Evolutionary conservation across 192 early-diverging fungal species (phyloP).

Genomic region (Podila epigama): DNA sequence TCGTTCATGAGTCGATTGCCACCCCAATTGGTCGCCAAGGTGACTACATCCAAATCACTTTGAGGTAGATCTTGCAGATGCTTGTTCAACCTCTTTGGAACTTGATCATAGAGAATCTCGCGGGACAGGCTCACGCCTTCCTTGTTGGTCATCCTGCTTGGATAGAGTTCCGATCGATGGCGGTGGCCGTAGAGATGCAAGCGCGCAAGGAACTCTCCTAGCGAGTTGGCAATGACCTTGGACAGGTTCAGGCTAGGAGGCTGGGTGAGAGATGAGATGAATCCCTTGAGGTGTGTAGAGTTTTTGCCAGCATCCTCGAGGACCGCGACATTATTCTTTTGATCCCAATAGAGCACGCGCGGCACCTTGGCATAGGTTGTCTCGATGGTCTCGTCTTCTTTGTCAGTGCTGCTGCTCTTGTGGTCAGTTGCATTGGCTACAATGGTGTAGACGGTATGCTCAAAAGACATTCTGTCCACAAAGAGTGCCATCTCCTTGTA

Average conservation of each 20-base stretch:
- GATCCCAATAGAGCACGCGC: slow-evolving; percentile 32
- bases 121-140: slow-evolving; percentile 25
- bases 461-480: slow-evolving; percentile 37
- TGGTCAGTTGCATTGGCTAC: slow-evolving; percentile 25
- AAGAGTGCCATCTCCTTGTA: slow-evolving; percentile 18
- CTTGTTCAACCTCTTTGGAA: slow-evolving; percentile 17
- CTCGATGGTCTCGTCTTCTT: slow-evolving; percentile 23
- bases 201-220: slow-evolving; percentile 48
- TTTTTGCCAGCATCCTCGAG: slow-evolving; percentile 36
- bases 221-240: slow-evolving; percentile 27
- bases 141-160: slow-evolving; percentile 28
- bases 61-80: slow-evolving; percentile 27
- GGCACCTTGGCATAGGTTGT: slow-evolving; percentile 27
- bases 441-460: slow-evolving; percentile 19
- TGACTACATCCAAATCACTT: slow-evolving; percentile 18
- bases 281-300: slow-evolving; percentile 33
- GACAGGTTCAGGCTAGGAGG: slow-evolving; percentile 27
- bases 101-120: slow-evolving; percentile 36
- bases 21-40: slow-evolving; percentile 36
- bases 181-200: slow-evolving; percentile 37
- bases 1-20: slow-evolving; percentile 42
- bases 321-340: slow-evolving; percentile 31
- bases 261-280: slow-evolving; percentile 26
- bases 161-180: slow-evolving; percentile 27
- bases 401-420: slow-evolving; percentile 19